Evolutionary conservation across 2,329 filamentous ascomycete species (phyloP), one percentile per base, ranked within the genome.

Genomic region (Colletotrichum karsti): DNA sequence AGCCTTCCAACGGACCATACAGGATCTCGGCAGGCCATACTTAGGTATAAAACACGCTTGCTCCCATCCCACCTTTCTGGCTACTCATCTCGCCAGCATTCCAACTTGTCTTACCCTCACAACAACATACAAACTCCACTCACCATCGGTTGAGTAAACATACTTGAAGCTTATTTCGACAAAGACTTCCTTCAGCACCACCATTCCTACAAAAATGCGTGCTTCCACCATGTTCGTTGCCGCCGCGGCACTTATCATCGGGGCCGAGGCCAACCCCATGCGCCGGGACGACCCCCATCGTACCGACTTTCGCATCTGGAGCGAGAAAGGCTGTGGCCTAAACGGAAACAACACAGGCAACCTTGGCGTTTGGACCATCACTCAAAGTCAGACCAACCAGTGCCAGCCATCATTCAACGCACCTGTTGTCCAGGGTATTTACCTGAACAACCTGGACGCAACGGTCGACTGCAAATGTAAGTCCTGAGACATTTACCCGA

Each of bases 261-360:
- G 41, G 9, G 35, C 60, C 18, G 24, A 63, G 22, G 53, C 53
- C 53, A 53, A 30, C 24, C 41, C 37, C 18, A 46, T 64, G 33
- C 35, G 42, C 35, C 42, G 62, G 13, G 30, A 42, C 20, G 62
- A 64, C 10, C 62, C 62, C 26, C 55, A 64, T 5, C 20, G 22
- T 35, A 22, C 42, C 44, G 28, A 64, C 37, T 64, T 64, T 39
- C 55, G 62, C n/a, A 44, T 64, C 44, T 64, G 61, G 61, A 64
- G 61, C 33, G 42, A 58, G 13, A 26, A n/a, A 12, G 44, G 54
- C 5, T 64, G 61, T 42, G 61, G 61, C 18, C 15, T 24, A 8
- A 26, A 46, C 22, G 54, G 57, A 13, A 3, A 35, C 13, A 60
- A 51, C 35, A 12, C n/a, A 8, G 57, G 61, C 7, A 64, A 64